Base-by-base conservation (phyloP, 1,284 basidiomycete genomes). In the Nidula niveotomentosa region DNA sequence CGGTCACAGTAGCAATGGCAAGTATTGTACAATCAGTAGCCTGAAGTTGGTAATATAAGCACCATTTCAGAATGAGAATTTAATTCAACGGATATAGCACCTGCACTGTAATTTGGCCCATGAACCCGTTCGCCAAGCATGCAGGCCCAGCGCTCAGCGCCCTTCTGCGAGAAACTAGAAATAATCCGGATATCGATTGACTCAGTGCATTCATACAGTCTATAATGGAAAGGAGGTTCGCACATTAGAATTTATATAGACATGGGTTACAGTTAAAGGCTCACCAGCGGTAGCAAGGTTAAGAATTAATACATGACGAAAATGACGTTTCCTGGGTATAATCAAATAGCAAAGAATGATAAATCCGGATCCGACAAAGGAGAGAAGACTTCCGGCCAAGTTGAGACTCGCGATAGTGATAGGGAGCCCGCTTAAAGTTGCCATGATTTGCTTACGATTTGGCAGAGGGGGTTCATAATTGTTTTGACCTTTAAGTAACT, bases 101-200 rank as follows among this genome's bases (percentile, higher is more conserved):
- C 53, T 54, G 53, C 18, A 54, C 53, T 6, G 53, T 54, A 6
- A 54, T 34, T 37, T 54, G 53, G 43, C 53, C 53, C 18, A 47
- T 35, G 12, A 54, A 45, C 8, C 53, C 53, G 18, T 54, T 54
- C 4, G 50, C 49, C 17, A 44, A 18, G 18, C 53, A 54, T n/a
- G 30, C 53, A 7, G 15, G 17, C 33, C 53, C 53, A 8, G 33
- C 13, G 17, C 15, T 23, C 39, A 54, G 34, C 3, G 48, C 53
- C 18, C 33, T 17, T 30, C 34, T 43, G 1, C 17, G 36, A 13
- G 49, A 17, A 7, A 54, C 15, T 10, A 54, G 50, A 43, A 45
- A 54, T 18, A 54, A 36, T 10, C 53, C 49, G 7, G 53, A 49
- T 6, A 51, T 23, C 23, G 48, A 33, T 13, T 54, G 45, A 34